phyloP scores from a whole-genome alignment of 768 basidiomycete genomes.

The Tricholoma hemisulphureum region DNA sequence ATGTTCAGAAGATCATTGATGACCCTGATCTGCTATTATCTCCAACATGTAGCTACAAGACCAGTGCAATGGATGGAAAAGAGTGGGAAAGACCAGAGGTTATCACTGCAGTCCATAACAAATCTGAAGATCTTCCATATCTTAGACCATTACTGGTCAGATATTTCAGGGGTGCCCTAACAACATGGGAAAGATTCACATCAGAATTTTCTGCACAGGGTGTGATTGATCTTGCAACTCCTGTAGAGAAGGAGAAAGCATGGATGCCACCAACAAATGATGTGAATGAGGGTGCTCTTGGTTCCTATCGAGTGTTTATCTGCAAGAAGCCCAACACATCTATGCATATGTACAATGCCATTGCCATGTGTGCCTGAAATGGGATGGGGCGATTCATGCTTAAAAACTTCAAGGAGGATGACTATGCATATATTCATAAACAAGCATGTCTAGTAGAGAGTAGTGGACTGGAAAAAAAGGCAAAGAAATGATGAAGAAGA shows the following conservation, averaged over 20 bases:
- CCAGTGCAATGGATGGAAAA: conserved; percentile 24
- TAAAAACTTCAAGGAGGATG: conserved; percentile 2
- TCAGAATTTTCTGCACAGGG: conserved; percentile 29
- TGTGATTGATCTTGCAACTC: conserved; percentile 21
- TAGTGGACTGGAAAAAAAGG: too few relatives aligned
- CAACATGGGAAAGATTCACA: conserved; percentile 27
- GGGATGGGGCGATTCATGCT: conserved; percentile 26
- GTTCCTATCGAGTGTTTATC: conserved; percentile 19
- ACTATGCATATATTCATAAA: too few relatives aligned
- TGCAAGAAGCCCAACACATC: conserved; percentile 14
- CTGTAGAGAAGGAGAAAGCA: conserved; percentile 18
- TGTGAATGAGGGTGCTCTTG: conserved; percentile 28
- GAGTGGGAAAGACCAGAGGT: conserved; percentile 21
- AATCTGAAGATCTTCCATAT: conserved; percentile 15
- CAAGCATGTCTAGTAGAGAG: too few relatives aligned
- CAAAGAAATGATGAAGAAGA: too few relatives aligned
- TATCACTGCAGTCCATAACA: conserved; percentile 14
- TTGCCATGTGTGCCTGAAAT: conserved; percentile 23
- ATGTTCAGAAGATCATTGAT: conserved; percentile 20
- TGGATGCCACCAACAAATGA: conserved; percentile 33
- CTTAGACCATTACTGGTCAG: conserved; percentile 13
- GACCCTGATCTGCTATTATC: conserved; percentile 19
- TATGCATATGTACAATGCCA: conserved; percentile 22
- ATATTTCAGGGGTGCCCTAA: conserved; percentile 26
- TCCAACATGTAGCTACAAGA: conserved; percentile 11